Evolutionary conservation across 2,329 filamentous ascomycete species (phyloP).

Genomic region (Verticillium zaregamsianum): DNA sequence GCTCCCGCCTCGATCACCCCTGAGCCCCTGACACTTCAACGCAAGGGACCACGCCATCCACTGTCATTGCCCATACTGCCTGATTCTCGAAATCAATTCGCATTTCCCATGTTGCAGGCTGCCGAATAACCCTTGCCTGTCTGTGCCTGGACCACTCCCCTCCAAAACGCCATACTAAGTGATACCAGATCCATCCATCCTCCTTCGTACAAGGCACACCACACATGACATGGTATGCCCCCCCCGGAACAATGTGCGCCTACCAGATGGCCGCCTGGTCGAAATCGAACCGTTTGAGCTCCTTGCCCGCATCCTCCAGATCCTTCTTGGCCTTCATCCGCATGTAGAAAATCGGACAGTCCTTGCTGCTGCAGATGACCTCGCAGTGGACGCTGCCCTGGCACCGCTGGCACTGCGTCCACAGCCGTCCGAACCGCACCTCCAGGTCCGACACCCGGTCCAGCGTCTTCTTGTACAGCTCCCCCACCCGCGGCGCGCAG

Average conservation of each 20-base stretch:
- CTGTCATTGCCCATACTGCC: no score
- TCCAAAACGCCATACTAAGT: not conserved
- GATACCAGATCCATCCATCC: not conserved
- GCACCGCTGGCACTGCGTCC: constrained; percentile 97
- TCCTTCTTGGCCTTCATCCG: constrained; percentile 99
- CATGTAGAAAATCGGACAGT: constrained; percentile 99
- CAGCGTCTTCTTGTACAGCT: constrained; percentile 89
- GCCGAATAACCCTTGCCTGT: not conserved
- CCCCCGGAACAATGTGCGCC: no score
- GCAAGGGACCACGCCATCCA: no score
- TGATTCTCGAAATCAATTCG: not conserved
- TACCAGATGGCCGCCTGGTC: constrained; percentile 67
- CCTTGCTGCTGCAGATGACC: constrained; percentile 92
- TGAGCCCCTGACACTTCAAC: not conserved
- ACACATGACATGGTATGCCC: no score
- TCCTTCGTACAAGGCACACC: no score
- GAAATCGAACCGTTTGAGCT: constrained; percentile 83
- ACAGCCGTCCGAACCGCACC: constrained; percentile 84
- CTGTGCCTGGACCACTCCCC: not conserved
- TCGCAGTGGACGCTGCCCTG: constrained; percentile 98
- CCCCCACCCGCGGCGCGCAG: constrained; percentile 79
- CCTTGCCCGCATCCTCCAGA: constrained; percentile 89
- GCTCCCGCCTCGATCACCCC: not conserved
- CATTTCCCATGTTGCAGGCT: not conserved
- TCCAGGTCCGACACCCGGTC: constrained; percentile 88